phyloP scores from a whole-genome alignment of 805 yeast species.

The Cyberlindnera sargentensis region DNA sequence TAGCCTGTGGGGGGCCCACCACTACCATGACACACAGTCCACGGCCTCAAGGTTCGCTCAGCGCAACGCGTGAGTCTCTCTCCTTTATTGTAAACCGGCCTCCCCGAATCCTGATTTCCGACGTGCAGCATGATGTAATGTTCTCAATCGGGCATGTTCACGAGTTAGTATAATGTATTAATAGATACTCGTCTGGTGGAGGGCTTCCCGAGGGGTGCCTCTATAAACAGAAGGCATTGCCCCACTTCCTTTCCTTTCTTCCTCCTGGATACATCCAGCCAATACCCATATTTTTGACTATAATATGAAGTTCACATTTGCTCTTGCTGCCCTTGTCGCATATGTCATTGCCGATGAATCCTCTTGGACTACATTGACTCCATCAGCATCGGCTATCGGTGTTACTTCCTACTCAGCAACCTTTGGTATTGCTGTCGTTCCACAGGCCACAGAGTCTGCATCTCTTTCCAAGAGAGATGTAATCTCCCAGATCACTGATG shows the following conservation, averaged over 20 bases:
- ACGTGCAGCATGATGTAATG: too few relatives aligned
- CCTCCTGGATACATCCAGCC: neutral
- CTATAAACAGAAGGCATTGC: neutral
- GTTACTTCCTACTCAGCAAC: constrained; percentile 50
- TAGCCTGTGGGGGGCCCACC: too few relatives aligned
- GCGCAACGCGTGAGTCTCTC: too few relatives aligned
- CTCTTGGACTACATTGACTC: constrained; percentile 70
- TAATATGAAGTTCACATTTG: constrained; percentile 19
- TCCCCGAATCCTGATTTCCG: neutral
- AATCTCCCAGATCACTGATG: constrained; percentile 54
- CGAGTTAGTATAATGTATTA: neutral
- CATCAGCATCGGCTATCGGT: constrained; percentile 44
- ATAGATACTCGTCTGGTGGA: neutral
- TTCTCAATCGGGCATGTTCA: too few relatives aligned
- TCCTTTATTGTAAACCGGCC: neutral
- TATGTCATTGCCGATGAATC: constrained; percentile 52
- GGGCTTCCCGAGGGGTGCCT: neutral
- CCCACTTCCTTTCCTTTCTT: neutral
- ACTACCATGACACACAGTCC: too few relatives aligned
- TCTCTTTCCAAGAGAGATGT: constrained; percentile 33
- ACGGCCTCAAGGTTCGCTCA: too few relatives aligned
- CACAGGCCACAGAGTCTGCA: constrained; percentile 25
- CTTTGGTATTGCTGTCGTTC: constrained; percentile 65
- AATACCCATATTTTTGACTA: too few relatives aligned
- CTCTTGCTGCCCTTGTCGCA: constrained; percentile 37